phyloP scores from a whole-genome alignment of 805 yeast genomes.

The Phaffomyces opuntiae region DNA sequence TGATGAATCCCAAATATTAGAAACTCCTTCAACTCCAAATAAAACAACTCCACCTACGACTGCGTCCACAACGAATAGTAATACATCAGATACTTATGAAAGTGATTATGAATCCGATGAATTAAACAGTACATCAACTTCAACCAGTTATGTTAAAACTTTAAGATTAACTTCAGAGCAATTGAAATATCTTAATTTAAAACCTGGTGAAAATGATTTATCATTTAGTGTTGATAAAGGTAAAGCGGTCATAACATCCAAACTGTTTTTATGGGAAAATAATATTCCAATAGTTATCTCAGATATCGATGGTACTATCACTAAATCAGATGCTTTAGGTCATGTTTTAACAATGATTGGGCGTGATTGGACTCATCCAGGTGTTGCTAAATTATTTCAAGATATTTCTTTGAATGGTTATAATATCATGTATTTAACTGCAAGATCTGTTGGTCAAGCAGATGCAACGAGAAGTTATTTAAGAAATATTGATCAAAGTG shows the following conservation, averaged over 20 bases:
- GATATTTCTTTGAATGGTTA: constrained; percentile 86
- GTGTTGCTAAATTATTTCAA: constrained; percentile 87
- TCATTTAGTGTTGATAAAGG: constrained; percentile 79
- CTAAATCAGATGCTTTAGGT: constrained; percentile 95
- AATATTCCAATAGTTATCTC: constrained; percentile 88
- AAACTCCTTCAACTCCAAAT: not conserved
- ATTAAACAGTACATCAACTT: constrained; percentile 8
- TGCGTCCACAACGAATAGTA: not conserved
- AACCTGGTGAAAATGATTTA: constrained; percentile 72
- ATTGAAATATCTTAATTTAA: constrained; percentile 62
- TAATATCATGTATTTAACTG: constrained; percentile 88
- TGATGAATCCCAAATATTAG: not conserved
- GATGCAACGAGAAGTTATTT: constrained; percentile 85
- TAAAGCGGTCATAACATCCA: constrained; percentile 65
- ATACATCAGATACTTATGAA: constrained; percentile 1
- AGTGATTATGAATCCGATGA: constrained; percentile 4
- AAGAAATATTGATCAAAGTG: constrained; percentile 63
- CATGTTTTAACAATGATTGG: constrained; percentile 92
- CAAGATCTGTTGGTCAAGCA: constrained; percentile 93
- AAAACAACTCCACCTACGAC: not conserved
- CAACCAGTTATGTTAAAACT: constrained; percentile 65
- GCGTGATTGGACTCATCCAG: constrained; percentile 96
- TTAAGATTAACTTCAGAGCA: constrained; percentile 89
- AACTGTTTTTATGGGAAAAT: constrained; percentile 77
- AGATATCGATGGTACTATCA: constrained; percentile 96